Conservation (phyloP, 495 filamentous ascomycete species). For the Neurospora sp. region DNA sequence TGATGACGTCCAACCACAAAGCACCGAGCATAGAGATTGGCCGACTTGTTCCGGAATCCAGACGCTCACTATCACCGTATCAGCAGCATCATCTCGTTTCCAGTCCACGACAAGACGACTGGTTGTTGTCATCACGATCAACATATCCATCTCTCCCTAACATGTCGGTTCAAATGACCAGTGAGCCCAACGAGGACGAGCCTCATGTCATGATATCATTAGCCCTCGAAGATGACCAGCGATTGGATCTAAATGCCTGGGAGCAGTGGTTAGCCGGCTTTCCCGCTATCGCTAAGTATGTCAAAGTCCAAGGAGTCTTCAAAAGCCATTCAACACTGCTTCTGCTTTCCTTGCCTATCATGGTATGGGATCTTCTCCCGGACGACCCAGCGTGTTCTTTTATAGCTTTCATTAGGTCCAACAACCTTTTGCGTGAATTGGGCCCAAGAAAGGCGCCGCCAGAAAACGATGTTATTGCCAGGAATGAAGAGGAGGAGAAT, state of each 20-base stretch:
- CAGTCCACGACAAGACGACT: not conserved
- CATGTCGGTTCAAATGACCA: conserved; percentile 11
- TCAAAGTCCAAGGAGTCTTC: conserved; percentile 43
- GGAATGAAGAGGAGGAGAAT: not conserved
- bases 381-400: conserved; percentile 41
- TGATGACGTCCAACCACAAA: conserved; percentile 43
- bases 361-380: conserved; percentile 44
- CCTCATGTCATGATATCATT: conserved; percentile 45
- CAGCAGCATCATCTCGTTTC: conserved; percentile 11
- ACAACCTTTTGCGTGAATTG: conserved; percentile 24
- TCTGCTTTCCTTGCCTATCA: conserved; percentile 38
- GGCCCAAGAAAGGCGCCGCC: not conserved
- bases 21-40: conserved; percentile 42
- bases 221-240: conserved; percentile 41
- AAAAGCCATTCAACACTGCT: conserved; percentile 43
- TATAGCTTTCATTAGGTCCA: conserved; percentile 41
- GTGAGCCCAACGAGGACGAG: conserved; percentile 33
- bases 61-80: conserved; percentile 24
- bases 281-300: conserved; percentile 40
- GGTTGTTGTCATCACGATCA: conserved; percentile 11
- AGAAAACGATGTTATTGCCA: not conserved
- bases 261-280: conserved; percentile 36
- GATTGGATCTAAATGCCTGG: conserved; percentile 37
- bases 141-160: conserved; percentile 7
- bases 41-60: conserved; percentile 19